Evolutionary conservation across 2,329 filamentous ascomycete species (phyloP), one percentile per base, ranked within the genome.

Genomic region (Pezicula neosporulosa): DNA sequence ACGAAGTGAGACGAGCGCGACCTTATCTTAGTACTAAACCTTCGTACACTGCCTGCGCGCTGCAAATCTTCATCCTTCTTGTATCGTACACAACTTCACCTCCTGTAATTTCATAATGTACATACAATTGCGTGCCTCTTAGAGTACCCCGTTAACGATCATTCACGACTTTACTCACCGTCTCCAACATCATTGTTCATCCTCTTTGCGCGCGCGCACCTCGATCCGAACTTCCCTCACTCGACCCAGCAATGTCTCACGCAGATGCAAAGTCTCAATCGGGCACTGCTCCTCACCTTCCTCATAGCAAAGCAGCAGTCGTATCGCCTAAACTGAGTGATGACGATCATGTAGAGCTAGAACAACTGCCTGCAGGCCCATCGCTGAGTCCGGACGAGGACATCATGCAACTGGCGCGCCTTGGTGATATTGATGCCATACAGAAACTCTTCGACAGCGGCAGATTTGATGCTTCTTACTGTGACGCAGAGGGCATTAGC

Each of bases 401-500:
- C 72, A 86, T 99, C 60, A 97, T 99, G 93, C 93, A 97, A 74
- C 75, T 97, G 67, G 91, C 94, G 38, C 81, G 94, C 54, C 72
- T 96, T 60, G 94, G 95, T 51, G 91, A 99, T 66, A 82, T 97
- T 54, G 76, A 79, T 7, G 87, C 83, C 48, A 94, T 99, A 77
- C 88, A 96, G 74, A 91, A 86, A 74, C 78, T 99, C 47, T 96
- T 97, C 61, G 89, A 93, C 66, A 82, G 81, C 51, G 87, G 87
- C 59, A 90, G 89, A 62, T 90, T 81, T 68, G 88, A 90, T 68
- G 90, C 90, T 46, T 89, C 84, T 48, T 94, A 91, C 68, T 81
- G 80, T 50, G 94, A 99, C 66, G 88, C 89, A 49, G 91, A 99
- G 70, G 91, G 90, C 66, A 97, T 99, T 67, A 97, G 93, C 38